Evolutionary conservation across 2,329 filamentous ascomycete genomes (phyloP), one percentile per base, ranked within the genome.

Genomic region (Laburnicola sp.): DNA sequence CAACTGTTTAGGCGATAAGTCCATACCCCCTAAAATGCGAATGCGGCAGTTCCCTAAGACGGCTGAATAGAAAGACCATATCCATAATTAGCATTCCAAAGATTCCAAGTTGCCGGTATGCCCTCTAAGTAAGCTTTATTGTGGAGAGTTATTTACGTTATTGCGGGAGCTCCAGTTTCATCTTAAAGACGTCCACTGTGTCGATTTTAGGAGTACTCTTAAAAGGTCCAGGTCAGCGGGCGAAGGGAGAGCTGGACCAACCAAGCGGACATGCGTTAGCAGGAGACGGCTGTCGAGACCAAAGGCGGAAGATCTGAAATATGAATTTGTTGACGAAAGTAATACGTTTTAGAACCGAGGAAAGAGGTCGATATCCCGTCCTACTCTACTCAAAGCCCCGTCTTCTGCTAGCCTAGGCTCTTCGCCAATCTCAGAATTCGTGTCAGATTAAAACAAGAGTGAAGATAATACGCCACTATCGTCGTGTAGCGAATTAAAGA

Each of bases 1-100:
- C 36, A 43, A 43, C 41, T 50, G 30, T 43, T 51, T 51, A 47
- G 43, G 44, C 30, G 37, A 51, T 46, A 36, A 46, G 44, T 47
- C 21, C 27, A 30, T 51, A 47, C 34, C 41, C 37, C 23, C 44
- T 47, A 32, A 41, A 47, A 46, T 51, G 30, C 25, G 26, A 46
- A 51, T 51, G 16, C 16, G 16, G 16, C 16, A 16, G 16, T 16
- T 16, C 16, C 16, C 16, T 16, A 16, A 16, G 16, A 16, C 16
- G 16, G 16, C 16, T 16, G 16, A 16, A 16, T 16, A 16, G 16
- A 16, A 16, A 16, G 16, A 16, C 16, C 16, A 16, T 16, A 16
- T 16, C 16, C 16, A 16, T 16, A 16, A 16, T 16, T 16, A 16
- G 16, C 16, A 16, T 16, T 16, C 16, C 16, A 16, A 16, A 16